Evolutionary conservation across 441 rosid species (phyloP).

Genomic region (Macaranga tanarius): DNA sequence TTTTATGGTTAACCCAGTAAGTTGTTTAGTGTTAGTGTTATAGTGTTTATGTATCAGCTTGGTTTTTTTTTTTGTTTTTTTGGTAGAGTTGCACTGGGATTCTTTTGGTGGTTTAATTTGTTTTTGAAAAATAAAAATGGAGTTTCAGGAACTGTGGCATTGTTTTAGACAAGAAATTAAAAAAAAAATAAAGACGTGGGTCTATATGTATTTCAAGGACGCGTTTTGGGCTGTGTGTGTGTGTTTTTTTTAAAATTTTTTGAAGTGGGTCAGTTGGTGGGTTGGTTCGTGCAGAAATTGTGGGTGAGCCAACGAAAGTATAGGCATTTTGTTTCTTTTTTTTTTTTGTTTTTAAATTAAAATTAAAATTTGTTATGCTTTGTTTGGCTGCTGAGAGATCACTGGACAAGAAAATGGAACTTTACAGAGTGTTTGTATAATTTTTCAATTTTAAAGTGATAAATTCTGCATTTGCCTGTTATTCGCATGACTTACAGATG

Average conservation of each 20-base stretch:
- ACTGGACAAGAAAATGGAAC: not conserved
- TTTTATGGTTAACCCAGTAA: no score
- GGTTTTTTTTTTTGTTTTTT: no score
- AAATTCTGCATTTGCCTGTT: not conserved
- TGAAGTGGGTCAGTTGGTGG: not conserved
- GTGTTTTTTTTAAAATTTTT: not conserved
- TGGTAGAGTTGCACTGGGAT: not conserved
- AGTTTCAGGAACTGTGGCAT: slow-evolving; percentile 6
- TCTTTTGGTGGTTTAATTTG: not conserved
- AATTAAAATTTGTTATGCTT: slow-evolving; percentile 2
- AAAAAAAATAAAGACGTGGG: not conserved
- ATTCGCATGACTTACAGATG: not conserved
- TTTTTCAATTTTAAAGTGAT: not conserved
- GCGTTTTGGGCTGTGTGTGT: not conserved
- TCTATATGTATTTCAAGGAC: not conserved
- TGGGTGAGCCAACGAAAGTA: not conserved
- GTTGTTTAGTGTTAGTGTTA: no score
- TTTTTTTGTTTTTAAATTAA: not conserved
- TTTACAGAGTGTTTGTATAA: not conserved
- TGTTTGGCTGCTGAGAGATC: slow-evolving; percentile 9
- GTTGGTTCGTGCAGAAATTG: slow-evolving; percentile 3
- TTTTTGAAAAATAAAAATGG: not conserved
- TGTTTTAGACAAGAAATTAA: not conserved
- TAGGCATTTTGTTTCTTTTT: not conserved
- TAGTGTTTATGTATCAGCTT: no score